Evolutionary conservation across 2,329 filamentous ascomycete species (phyloP).

Genomic region (Beauveria bassiana): DNA sequence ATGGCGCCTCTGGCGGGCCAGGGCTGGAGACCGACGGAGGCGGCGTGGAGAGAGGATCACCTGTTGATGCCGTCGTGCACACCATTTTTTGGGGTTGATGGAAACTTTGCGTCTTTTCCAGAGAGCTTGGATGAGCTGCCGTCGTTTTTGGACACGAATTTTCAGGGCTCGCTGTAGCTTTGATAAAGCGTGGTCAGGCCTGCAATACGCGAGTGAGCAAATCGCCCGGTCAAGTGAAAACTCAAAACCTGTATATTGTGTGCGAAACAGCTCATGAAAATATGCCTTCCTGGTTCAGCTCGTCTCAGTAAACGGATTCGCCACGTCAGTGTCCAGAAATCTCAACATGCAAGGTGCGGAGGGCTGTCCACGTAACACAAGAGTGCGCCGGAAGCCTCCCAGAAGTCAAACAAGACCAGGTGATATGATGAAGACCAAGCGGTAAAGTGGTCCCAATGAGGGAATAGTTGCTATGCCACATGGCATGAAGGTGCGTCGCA

Average conservation of each 20-base stretch:
- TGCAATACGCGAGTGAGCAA: not conserved
- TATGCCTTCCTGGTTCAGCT: too few relatives aligned
- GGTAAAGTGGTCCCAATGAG: not conserved
- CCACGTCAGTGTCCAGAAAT: not conserved
- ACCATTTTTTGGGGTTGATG: constrained; percentile 29
- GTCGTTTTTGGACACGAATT: constrained; percentile 17
- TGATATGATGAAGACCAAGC: not conserved
- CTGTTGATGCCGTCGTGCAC: constrained; percentile 17
- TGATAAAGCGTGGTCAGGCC: not conserved
- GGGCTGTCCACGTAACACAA: not conserved
- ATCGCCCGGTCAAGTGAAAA: not conserved
- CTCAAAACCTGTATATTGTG: not conserved
- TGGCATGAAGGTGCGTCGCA: not conserved
- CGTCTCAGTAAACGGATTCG: too few relatives aligned
- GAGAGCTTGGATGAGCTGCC: constrained; percentile 31
- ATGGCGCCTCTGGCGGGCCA: not conserved
- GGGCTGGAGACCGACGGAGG: constrained; percentile 11
- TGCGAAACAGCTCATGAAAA: not conserved
- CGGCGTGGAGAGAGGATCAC: constrained; percentile 8
- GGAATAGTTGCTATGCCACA: not conserved
- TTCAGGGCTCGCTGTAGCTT: not conserved
- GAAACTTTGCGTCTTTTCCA: constrained; percentile 30
- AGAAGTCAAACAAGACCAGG: not conserved
- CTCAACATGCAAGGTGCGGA: too few relatives aligned
- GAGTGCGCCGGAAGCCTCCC: not conserved